Conservation (phyloP, 2,329 filamentous ascomycete genomes). For the Hypoxylon sp. region DNA sequence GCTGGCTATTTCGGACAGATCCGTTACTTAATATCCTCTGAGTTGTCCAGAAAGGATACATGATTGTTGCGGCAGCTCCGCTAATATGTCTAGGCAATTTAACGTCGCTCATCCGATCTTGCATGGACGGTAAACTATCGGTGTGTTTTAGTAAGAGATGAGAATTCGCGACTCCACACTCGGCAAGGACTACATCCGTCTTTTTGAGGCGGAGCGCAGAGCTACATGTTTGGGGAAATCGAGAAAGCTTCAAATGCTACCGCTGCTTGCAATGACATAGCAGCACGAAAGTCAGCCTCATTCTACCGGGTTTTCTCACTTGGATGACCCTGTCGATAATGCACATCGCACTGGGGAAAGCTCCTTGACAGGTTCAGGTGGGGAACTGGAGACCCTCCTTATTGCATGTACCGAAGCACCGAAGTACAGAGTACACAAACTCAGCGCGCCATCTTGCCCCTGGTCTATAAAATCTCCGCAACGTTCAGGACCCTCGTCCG, state of each 20-base stretch:
- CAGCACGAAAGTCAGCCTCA: slow-evolving; percentile 41
- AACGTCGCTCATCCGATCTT: slow-evolving; percentile 13
- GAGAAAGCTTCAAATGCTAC: slow-evolving; percentile 25
- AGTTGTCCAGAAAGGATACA: slow-evolving; percentile 1
- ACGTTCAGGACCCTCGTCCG: slow-evolving; percentile 36
- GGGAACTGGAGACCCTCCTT: slow-evolving; percentile 31
- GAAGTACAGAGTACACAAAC: slow-evolving; percentile 28
- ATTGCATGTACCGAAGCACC: slow-evolving; percentile 21
- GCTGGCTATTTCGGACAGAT: slow-evolving; percentile 20
- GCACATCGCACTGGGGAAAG: slow-evolving; percentile 46
- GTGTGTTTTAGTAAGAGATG: slow-evolving; percentile 5
- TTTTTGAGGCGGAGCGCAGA: slow-evolving; percentile 11
- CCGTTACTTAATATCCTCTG: slow-evolving; percentile 12
- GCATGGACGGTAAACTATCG: slow-evolving; percentile 6
- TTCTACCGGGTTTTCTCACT: slow-evolving; percentile 36
- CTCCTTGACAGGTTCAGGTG: slow-evolving; percentile 45
- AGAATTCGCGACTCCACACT: slow-evolving; percentile 18
- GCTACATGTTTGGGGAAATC: slow-evolving; percentile 9
- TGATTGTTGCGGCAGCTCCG: slow-evolving; percentile 15
- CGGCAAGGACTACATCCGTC: slow-evolving; percentile 3
- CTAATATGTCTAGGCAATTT: slow-evolving; percentile 13
- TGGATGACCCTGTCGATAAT: slow-evolving; percentile 44
- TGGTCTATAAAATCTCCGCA: slow-evolving; percentile 44
- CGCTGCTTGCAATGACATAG: slow-evolving; percentile 22
- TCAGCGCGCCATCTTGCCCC: slow-evolving; percentile 34